Percentiles rank a stretch among this genome's conserved stretches.
Evolutionary conservation across 2,329 filamentous ascomycete species (phyloP).

Genomic region (Leptographium galeiforme): DNA sequence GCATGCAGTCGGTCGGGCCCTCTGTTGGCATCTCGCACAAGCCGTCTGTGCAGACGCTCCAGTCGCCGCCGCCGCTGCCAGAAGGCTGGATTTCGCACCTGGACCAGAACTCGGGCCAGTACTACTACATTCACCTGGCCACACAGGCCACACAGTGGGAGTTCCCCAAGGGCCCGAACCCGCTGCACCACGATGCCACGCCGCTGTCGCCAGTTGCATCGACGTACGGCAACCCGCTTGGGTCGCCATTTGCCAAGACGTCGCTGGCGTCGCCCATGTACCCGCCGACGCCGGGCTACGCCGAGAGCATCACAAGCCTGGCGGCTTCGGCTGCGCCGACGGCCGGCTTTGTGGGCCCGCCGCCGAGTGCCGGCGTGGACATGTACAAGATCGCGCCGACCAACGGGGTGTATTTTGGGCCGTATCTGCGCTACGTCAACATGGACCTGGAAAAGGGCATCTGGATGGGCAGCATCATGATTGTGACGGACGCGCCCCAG

Average conservation of each 20-base stretch:
- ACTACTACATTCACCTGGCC: slow-evolving; percentile 95
- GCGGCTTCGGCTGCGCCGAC: slow-evolving; percentile 61
- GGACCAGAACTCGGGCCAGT: slow-evolving; percentile 90
- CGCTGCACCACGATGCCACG: slow-evolving; percentile 66
- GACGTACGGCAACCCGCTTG: slow-evolving; percentile 61
- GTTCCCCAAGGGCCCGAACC: slow-evolving; percentile 90
- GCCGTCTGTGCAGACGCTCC: slow-evolving; percentile 42
- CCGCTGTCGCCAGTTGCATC: slow-evolving; percentile 74
- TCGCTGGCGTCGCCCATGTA: slow-evolving; percentile 70
- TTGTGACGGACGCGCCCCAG: slow-evolving; percentile 81
- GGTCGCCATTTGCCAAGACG: slow-evolving; percentile 55
- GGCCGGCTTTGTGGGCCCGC: slow-evolving; percentile 79
- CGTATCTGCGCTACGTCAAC: slow-evolving; percentile 88
- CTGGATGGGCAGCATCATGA: slow-evolving; percentile 87
- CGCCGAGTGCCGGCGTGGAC: slow-evolving; percentile 76
- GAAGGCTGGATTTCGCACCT: slow-evolving; percentile 98
- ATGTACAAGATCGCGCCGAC: slow-evolving; percentile 89
- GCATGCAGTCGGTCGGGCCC: slow-evolving; percentile 24
- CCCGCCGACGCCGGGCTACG: slow-evolving; percentile 70
- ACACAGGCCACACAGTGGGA: slow-evolving; percentile 98
- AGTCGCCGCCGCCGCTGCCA: slow-evolving; percentile 81
- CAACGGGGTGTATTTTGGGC: slow-evolving; percentile 96
- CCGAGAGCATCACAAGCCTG: slow-evolving; percentile 75
- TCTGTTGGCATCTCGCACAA: slow-evolving; percentile 30
- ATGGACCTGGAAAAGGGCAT: slow-evolving; percentile 87